Percentiles rank a stretch among this genome's conserved stretches.
Evolutionary conservation across 208 protist genomes (phyloP).

Genomic region (Lotmaria passim): DNA sequence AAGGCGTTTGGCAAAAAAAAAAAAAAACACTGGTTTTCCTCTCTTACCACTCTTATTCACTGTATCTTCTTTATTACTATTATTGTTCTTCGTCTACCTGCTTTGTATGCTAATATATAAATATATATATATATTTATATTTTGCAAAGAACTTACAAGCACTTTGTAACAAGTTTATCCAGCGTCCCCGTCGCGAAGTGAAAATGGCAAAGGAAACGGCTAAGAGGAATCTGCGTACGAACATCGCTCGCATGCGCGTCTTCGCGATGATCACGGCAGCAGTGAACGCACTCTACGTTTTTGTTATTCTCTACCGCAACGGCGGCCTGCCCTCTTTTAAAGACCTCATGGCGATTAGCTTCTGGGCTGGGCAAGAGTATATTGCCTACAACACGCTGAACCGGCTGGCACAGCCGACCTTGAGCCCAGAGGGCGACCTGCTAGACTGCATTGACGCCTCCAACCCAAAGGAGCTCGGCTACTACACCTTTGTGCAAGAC

Average conservation of each 20-base stretch:
- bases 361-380: conserved; percentile 87
- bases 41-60: too few relatives aligned
- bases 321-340: conserved; percentile 57
- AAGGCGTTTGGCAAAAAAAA: too few relatives aligned
- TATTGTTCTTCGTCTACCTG: too few relatives aligned
- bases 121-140: conserved; percentile 10
- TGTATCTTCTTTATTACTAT: too few relatives aligned
- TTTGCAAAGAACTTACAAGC: too few relatives aligned
- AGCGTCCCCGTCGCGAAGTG: too few relatives aligned
- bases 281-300: conserved; percentile 71
- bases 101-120: too few relatives aligned
- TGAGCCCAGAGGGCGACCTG: conserved; percentile 59
- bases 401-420: conserved; percentile 54
- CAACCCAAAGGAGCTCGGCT: conserved; percentile 78
- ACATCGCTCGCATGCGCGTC: conserved; percentile 68
- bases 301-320: conserved; percentile 62
- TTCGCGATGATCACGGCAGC: conserved; percentile 70
- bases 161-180: too few relatives aligned
- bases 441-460: conserved; percentile 78
- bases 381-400: conserved; percentile 56
- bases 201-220: conserved; percentile 91
- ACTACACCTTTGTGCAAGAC: conserved; percentile 87
- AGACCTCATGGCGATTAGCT: conserved; percentile 64
- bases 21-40: too few relatives aligned
- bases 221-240: conserved; percentile 81